phyloP scores from a whole-genome alignment of 2,329 filamentous ascomycete genomes.

The Hypoxylon sp. region DNA sequence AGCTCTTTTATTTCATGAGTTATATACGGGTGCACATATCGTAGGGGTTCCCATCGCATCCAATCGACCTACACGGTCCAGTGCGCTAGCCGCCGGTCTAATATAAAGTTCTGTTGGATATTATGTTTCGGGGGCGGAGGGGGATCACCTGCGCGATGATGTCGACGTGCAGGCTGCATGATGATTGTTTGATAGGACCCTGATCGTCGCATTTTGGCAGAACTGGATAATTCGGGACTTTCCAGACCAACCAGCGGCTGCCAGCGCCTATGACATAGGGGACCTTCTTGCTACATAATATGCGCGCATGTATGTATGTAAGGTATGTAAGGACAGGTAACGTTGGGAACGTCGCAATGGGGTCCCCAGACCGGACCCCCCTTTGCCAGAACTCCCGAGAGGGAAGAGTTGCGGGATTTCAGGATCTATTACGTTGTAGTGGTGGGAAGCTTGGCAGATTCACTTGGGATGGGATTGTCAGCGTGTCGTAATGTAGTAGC shows the following conservation, averaged over 20 bases:
- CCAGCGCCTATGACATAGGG: slow-evolving; percentile 34
- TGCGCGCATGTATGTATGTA: slow-evolving; percentile 12
- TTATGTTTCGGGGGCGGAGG: neutral
- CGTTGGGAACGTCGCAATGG: slow-evolving; percentile 18
- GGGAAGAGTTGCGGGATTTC: slow-evolving; percentile 19
- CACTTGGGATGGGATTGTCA: slow-evolving; percentile 26
- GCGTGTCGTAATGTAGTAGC: slow-evolving; percentile 25
- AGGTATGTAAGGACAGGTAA: slow-evolving; percentile 18
- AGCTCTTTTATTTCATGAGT: slow-evolving; percentile 30
- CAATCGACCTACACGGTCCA: neutral
- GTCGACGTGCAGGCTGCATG: slow-evolving; percentile 37
- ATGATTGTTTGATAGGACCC: slow-evolving; percentile 39
- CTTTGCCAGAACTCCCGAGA: slow-evolving; percentile 29
- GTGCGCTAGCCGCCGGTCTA: slow-evolving; percentile 19
- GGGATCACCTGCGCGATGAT: slow-evolving; percentile 31
- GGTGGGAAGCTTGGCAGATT: slow-evolving; percentile 29
- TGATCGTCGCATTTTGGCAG: slow-evolving; percentile 41
- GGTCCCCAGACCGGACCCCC: slow-evolving; percentile 17
- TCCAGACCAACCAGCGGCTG: slow-evolving; percentile 28
- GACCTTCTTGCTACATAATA: neutral
- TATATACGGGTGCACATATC: slow-evolving; percentile 19
- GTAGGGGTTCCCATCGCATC: slow-evolving; percentile 3
- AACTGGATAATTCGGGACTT: slow-evolving; percentile 34
- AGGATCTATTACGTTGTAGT: slow-evolving; percentile 15
- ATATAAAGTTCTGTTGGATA: slow-evolving; percentile 9